Base-by-base conservation (phyloP, 2,329 filamentous ascomycete genomes). In the Dactylellina cionopaga region DNA sequence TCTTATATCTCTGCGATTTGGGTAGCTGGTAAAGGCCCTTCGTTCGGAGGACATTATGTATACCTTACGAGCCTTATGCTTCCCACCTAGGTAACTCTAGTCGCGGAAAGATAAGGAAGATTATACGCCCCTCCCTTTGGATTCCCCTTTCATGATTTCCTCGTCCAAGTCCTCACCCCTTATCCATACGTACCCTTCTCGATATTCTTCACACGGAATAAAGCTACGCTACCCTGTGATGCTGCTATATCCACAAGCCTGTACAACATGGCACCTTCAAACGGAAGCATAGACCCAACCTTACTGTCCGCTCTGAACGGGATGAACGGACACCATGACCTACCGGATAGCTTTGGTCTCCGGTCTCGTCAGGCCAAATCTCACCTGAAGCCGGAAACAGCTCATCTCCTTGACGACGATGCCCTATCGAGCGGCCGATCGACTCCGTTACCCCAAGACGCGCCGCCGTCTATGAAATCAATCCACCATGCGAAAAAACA, bases 401-500 rank as follows among this genome's bases (percentile, higher is more conserved):
- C 56, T 5, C 41, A 58, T 10, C 51, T 46, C 35, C 25, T 65
- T 27, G 68, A 72, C 37, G 68, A 72, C 22, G 68, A 72, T 19
- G 59, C 68, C 2, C 59, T 72, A 13, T 65, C 59, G 2, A 65
- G 59, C 37, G 68, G 68, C 29, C 68, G 87, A 68, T 92, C 92
- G 11, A 96, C 93, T 2, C 92, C 93, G 43, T 81, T 96, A 49
- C 88, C 94, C 59, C 86, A 89, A 77, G 93, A 98, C 85, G 95
- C 95, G 9, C 95, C 92, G n/a, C 94, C 93, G 0, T 98, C 94
- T 0, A 88, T 90, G 65, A 90, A 94, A 76, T 92, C 90, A 35
- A 89, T 96, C 74, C 96, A 92, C 41, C 89, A 88, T 11, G 93
- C 90, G 19, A 89, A 93, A 76, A 93, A 92, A 79, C 90, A 94